These are phyloP conservation scores for Metschnikowia colocasiae DNA, from an alignment of 805 yeast genomes.

Conservation along the genomic window DNA sequence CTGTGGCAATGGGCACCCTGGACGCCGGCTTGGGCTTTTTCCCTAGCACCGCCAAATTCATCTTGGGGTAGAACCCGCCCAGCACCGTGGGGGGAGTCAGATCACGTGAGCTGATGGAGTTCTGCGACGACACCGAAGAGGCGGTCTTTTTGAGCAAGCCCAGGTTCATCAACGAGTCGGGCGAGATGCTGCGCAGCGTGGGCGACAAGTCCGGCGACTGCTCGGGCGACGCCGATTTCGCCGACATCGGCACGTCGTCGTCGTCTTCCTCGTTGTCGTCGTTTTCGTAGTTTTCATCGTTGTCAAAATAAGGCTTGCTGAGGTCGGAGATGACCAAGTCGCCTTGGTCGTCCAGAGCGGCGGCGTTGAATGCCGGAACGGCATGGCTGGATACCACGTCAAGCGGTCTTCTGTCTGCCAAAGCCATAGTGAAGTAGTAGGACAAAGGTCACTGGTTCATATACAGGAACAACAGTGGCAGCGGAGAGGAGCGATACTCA, in stretches of 20 bases:
- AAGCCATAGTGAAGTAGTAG: constrained; percentile 44
- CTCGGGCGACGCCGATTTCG: constrained; percentile 12
- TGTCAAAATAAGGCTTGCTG: not conserved
- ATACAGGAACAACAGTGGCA: not conserved
- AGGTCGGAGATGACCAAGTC: not conserved
- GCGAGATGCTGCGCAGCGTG: constrained; percentile 39
- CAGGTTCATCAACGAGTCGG: constrained; percentile 39
- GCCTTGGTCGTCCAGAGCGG: constrained; percentile 17
- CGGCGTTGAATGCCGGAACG: constrained; percentile 39
- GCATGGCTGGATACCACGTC: constrained; percentile 48
- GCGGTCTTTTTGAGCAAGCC: constrained; percentile 18
- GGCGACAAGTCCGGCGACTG: constrained; percentile 22
- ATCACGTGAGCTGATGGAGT: constrained; percentile 29
- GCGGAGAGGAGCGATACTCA: constrained; percentile 18
- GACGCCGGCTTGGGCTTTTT: constrained; percentile 34
- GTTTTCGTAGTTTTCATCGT: not conserved
- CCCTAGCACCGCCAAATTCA: constrained; percentile 11
- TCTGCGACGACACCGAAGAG: constrained; percentile 11
- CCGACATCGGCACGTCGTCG: not conserved
- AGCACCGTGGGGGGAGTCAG: constrained; percentile 26
- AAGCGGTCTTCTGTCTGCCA: constrained; percentile 64
- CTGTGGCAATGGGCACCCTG: constrained; percentile 59
- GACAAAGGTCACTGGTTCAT: not conserved
- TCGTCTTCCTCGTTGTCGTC: not conserved
- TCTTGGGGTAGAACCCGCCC: constrained; percentile 5